A percentile compares a stretch with the other conserved stretches of the same genome.
Conservation (phyloP, 208 protist species). For the Leptomonas pyrrhocoris region DNA sequence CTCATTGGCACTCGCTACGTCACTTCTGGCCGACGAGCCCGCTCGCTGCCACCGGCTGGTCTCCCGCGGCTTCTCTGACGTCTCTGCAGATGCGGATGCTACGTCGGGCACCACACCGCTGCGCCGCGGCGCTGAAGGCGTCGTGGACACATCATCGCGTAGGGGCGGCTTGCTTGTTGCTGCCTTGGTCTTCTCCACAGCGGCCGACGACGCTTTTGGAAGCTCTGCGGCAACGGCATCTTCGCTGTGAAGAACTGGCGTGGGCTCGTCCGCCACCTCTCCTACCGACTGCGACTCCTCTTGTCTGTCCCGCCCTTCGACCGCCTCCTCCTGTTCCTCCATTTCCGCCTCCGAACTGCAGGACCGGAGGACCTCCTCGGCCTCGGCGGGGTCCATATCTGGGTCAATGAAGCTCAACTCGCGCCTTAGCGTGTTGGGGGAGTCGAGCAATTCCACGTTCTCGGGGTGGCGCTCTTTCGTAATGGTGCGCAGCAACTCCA, state of each 20-base stretch:
- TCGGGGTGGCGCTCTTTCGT: slow-evolving; percentile 20
- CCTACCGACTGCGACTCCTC: neutral
- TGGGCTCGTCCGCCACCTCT: neutral
- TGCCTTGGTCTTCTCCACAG: neutral
- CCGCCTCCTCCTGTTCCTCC: neutral
- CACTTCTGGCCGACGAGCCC: neutral
- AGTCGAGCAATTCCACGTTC: slow-evolving; percentile 22
- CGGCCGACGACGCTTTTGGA: neutral
- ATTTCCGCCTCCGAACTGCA: neutral
- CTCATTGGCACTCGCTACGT: neutral
- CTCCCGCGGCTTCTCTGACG: neutral
- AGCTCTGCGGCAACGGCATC: neutral
- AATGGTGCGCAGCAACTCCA: slow-evolving; percentile 34
- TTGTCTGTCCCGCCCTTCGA: neutral
- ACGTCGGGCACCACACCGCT: neutral
- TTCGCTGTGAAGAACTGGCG: neutral
- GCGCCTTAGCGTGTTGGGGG: slow-evolving; percentile 14
- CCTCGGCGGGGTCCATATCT: slow-evolving; percentile 12
- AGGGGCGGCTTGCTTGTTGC: neutral
- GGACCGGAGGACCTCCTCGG: slow-evolving; percentile 9
- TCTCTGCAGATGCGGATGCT: neutral
- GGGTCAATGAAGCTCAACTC: slow-evolving; percentile 14
- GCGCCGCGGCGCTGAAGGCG: slow-evolving; percentile 5
- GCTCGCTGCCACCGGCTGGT: neutral
- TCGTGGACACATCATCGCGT: neutral